Percentiles rank a stretch among this genome's conserved stretches.
Conservation (phyloP, 2,329 filamentous ascomycete species). For the Claviceps purpurea region DNA sequence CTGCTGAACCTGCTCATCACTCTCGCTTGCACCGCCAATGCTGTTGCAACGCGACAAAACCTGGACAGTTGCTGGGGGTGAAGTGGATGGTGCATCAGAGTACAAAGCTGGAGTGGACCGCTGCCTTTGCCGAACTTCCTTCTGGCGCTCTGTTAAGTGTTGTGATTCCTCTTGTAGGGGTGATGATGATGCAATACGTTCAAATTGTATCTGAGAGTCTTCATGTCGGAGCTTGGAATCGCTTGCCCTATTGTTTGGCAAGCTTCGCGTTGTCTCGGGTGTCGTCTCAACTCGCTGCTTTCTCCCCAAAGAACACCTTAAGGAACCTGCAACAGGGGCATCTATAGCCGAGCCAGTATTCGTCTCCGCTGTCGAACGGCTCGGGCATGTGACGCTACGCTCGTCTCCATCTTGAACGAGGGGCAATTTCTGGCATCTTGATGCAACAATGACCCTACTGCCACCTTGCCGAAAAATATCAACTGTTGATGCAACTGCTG, state of each 20-base stretch:
- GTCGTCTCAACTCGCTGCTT: slow-evolving; percentile 18
- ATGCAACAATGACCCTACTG: slow-evolving; percentile 23
- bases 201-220: slow-evolving; percentile 70
- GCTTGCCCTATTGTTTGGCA: slow-evolving; percentile 14
- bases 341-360: slow-evolving; percentile 9
- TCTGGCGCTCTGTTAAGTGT: slow-evolving; percentile 64
- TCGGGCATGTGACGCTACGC: slow-evolving; percentile 18
- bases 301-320: slow-evolving; percentile 12
- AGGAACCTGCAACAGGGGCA: slow-evolving; percentile 7
- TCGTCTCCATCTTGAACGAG: slow-evolving; percentile 40
- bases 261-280: slow-evolving; percentile 13
- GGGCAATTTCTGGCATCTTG: slow-evolving; percentile 23
- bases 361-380: slow-evolving; percentile 17
- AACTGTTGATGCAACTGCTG: slow-evolving; percentile 41
- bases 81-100: slow-evolving; percentile 48
- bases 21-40: slow-evolving; percentile 4
- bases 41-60: slow-evolving; percentile 8
- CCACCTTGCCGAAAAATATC: slow-evolving; percentile 33
- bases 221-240: slow-evolving; percentile 56
- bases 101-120: slow-evolving; percentile 54
- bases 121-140: slow-evolving; percentile 63
- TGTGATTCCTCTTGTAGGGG: slow-evolving; percentile 49
- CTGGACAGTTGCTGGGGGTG: slow-evolving; percentile 12
- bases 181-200: slow-evolving; percentile 49
- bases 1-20: slow-evolving; percentile 17